A percentile compares a stretch with the other conserved stretches of the same genome.
These are phyloP conservation scores for Andrographis paniculata DNA, from an alignment of 305 asterid species.

Conservation along the genomic window DNA sequence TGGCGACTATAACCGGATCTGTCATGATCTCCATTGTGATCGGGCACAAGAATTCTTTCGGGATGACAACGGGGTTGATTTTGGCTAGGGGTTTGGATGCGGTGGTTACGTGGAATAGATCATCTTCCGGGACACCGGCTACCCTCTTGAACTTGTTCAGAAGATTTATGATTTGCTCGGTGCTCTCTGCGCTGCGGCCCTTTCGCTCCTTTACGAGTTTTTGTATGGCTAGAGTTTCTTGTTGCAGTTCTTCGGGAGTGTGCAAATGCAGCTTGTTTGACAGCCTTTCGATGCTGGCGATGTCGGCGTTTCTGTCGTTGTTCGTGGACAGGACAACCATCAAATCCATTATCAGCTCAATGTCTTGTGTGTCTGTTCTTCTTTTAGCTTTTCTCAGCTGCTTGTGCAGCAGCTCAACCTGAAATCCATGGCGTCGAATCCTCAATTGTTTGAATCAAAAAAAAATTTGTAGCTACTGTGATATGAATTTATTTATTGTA, in stretches of 20 bases:
- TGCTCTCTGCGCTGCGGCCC: slow-evolving; percentile 34
- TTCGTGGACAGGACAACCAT: slow-evolving; percentile 59
- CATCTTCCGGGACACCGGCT: slow-evolving; percentile 41
- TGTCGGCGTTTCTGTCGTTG: slow-evolving; percentile 56
- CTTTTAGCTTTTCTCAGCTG: slow-evolving; percentile 59
- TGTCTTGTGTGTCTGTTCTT: slow-evolving; percentile 70
- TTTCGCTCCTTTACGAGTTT: slow-evolving; percentile 45
- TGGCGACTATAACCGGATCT: slow-evolving; percentile 83
- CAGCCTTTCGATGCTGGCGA: slow-evolving; percentile 67
- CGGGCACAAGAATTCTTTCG: slow-evolving; percentile 81
- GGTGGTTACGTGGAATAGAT: slow-evolving; percentile 18
- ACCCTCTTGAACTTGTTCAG: slow-evolving; percentile 48
- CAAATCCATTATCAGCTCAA: slow-evolving; percentile 83
- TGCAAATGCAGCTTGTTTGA: slow-evolving; percentile 60
- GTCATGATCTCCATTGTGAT: slow-evolving; percentile 80
- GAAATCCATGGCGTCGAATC: too few relatives aligned
- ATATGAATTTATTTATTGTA: too few relatives aligned
- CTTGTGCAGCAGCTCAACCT: slow-evolving; percentile 54
- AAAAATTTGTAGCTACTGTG: too few relatives aligned
- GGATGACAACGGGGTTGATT: slow-evolving; percentile 32
- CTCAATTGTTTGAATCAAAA: too few relatives aligned
- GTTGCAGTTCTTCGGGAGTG: slow-evolving; percentile 44
- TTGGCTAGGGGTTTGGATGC: slow-evolving; percentile 23
- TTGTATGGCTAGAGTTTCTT: slow-evolving; percentile 48
- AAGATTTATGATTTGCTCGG: slow-evolving; percentile 42